Evolutionary conservation across 129 eudicot genomes (phyloP).

Genomic region (Deinandra increscens): DNA sequence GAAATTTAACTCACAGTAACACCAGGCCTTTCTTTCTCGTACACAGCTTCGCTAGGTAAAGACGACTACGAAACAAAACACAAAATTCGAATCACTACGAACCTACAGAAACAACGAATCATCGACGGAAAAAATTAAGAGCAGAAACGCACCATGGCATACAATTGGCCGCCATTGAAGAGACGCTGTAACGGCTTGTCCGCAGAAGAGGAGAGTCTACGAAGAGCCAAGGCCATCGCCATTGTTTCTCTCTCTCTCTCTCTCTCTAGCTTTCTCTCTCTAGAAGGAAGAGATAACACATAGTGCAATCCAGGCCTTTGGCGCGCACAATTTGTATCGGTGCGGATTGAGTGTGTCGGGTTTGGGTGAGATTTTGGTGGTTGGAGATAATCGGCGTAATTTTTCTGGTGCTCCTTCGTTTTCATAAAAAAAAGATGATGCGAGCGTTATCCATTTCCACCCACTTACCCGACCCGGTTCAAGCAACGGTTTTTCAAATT

Average conservation of each 20-base stretch:
- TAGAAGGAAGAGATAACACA: constrained; percentile 25
- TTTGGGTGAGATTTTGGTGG: constrained; percentile 78
- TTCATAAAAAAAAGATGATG: not conserved
- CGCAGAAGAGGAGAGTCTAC: constrained; percentile 66
- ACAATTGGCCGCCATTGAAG: constrained; percentile 63
- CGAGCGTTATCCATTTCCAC: constrained; percentile 26
- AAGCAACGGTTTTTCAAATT: not conserved
- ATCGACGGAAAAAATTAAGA: not conserved
- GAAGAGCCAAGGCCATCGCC: constrained; percentile 87
- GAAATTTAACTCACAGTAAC: constrained; percentile 54
- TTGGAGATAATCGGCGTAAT: constrained; percentile 40
- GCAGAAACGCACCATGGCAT: constrained; percentile 57
- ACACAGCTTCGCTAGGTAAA: constrained; percentile 79
- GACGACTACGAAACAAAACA: constrained; percentile 47
- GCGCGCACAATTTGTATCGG: constrained; percentile 31
- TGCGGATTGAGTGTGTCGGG: constrained; percentile 32
- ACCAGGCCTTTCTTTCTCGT: constrained; percentile 76
- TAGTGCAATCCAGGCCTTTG: constrained; percentile 9
- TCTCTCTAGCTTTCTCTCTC: constrained; percentile 23
- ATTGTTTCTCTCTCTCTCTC: constrained; percentile 66
- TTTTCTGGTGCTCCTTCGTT: constrained; percentile 48
- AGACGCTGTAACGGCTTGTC: constrained; percentile 73
- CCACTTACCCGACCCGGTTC: constrained; percentile 18
- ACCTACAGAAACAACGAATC: not conserved
- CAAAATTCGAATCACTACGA: constrained; percentile 11